Evolutionary conservation across 2,329 filamentous ascomycete species (phyloP).

Genomic region (Sphaerulina musiva): DNA sequence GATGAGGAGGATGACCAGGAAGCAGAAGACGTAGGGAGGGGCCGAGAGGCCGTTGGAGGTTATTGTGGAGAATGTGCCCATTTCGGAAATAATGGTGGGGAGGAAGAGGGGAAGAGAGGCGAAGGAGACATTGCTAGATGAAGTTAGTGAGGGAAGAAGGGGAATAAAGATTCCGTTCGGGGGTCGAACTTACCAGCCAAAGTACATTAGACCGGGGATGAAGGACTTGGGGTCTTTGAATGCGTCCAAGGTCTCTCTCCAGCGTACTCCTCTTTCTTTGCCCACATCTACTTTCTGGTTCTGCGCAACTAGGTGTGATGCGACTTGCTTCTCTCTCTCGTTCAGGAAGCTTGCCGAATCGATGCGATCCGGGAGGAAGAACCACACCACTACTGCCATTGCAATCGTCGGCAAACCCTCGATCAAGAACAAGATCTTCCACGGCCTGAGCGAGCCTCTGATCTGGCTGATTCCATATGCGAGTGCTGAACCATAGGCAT

Average conservation of each 20-base stretch:
- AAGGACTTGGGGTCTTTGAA: slow-evolving; percentile 22
- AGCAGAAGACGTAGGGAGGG: slow-evolving; percentile 39
- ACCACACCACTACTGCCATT: slow-evolving; percentile 48
- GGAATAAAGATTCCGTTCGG: too few species aligned
- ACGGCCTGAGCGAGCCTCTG: slow-evolving; percentile 51
- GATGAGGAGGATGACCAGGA: slow-evolving; percentile 35
- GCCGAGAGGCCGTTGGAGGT: slow-evolving; percentile 37
- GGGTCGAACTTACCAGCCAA: slow-evolving; percentile 16
- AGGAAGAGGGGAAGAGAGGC: slow-evolving; percentile 43
- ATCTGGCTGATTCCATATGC: slow-evolving; percentile 60
- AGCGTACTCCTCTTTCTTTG: slow-evolving; percentile 17
- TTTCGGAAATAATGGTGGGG: slow-evolving; percentile 60
- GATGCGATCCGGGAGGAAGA: slow-evolving; percentile 43
- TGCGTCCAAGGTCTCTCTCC: slow-evolving; percentile 17
- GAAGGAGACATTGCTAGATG: slow-evolving; percentile 53
- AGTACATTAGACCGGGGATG: slow-evolving; percentile 20
- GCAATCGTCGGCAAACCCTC: slow-evolving; percentile 57
- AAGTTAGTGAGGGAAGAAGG: neutral
- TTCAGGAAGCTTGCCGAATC: slow-evolving; percentile 41
- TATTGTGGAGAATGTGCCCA: slow-evolving; percentile 48
- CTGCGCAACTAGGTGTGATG: slow-evolving; percentile 18
- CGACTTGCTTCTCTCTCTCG: slow-evolving; percentile 40
- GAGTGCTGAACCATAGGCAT: slow-evolving; percentile 65
- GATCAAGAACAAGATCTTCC: slow-evolving; percentile 57
- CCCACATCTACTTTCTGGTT: slow-evolving; percentile 19